Conservation (phyloP, 352 stramenopile species). For the Blastocystis hominis region DNA sequence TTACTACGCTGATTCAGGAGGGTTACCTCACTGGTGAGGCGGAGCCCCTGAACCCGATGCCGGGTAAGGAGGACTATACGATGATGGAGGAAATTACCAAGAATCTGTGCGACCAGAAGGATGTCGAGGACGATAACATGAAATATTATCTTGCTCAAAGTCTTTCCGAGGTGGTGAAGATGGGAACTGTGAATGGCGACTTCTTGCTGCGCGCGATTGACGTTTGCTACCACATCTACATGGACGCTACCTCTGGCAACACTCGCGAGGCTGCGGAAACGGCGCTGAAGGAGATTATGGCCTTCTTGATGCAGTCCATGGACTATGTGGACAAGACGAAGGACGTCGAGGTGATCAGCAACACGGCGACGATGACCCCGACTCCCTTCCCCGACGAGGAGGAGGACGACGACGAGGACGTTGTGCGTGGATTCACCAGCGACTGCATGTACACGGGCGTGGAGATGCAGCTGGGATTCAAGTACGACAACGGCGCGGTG, state of each 20-base stretch:
- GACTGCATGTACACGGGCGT: slow-evolving; percentile 53
- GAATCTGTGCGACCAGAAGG: slow-evolving; percentile 28
- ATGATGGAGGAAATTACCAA: slow-evolving; percentile 56
- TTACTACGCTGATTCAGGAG: slow-evolving; percentile 43
- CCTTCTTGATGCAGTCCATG: slow-evolving; percentile 53
- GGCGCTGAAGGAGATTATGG: slow-evolving; percentile 49
- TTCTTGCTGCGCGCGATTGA: slow-evolving; percentile 55
- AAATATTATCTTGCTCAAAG: slow-evolving; percentile 8
- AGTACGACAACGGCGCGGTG: slow-evolving; percentile 31
- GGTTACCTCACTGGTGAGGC: slow-evolving; percentile 43
- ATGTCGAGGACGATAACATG: slow-evolving; percentile 50
- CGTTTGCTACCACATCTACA: slow-evolving; percentile 46
- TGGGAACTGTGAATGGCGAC: slow-evolving; percentile 52
- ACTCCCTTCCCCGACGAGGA: not conserved
- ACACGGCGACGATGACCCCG: not conserved
- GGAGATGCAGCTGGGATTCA: slow-evolving; percentile 56
- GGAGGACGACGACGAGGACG: not conserved
- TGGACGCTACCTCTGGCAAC: not conserved
- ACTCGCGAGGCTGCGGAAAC: slow-evolving; percentile 6
- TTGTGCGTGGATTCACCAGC: slow-evolving; percentile 1
- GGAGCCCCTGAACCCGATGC: slow-evolving; percentile 13
- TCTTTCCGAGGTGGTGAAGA: slow-evolving; percentile 41
- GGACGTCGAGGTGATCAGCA: slow-evolving; percentile 35
- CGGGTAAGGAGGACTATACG: slow-evolving; percentile 11
- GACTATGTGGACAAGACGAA: slow-evolving; percentile 57